phyloP scores from a whole-genome alignment of 768 basidiomycete genomes.

The Mycena floridula region DNA sequence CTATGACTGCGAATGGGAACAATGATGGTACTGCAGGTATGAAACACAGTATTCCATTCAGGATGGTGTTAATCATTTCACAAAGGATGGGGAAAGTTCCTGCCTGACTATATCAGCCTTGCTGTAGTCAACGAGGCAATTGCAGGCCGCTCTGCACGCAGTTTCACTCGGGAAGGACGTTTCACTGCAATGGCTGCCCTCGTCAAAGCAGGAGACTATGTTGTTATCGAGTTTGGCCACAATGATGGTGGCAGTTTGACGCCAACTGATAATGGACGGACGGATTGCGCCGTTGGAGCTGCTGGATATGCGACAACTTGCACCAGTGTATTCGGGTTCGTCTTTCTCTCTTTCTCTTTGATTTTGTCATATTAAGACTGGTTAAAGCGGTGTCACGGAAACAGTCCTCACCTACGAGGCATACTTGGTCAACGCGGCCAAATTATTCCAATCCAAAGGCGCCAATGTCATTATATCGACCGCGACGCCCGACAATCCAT shows the following conservation, averaged over 20 bases:
- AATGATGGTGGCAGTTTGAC: constrained; percentile 13
- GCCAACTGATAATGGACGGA: constrained; percentile 11
- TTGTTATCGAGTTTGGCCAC: constrained; percentile 15
- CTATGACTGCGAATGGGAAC: constrained; percentile 12
- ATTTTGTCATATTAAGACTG: too few relatives aligned
- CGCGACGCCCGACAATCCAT: constrained; percentile 13
- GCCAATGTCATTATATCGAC: constrained; percentile 13
- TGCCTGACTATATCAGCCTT: constrained; percentile 4
- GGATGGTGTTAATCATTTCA: neutral
- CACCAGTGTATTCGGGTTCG: too few relatives aligned
- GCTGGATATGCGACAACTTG: too few relatives aligned
- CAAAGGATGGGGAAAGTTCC: constrained; percentile 10
- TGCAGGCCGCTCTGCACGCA: constrained; percentile 13
- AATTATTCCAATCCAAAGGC: constrained; percentile 13
- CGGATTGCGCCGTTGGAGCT: too few relatives aligned
- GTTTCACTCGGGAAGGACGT: constrained; percentile 14
- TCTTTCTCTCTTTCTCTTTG: too few relatives aligned
- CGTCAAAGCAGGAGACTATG: constrained; percentile 12
- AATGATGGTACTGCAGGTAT: constrained; percentile 9
- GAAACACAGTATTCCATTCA: neutral
- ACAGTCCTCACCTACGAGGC: too few relatives aligned
- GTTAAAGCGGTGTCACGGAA: too few relatives aligned
- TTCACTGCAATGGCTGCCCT: constrained; percentile 3
- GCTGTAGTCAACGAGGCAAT: constrained; percentile 14
- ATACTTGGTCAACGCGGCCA: too few relatives aligned